Base-by-base conservation (phyloP, 495 filamentous ascomycete genomes). In the Eremomyces bilateralis region DNA sequence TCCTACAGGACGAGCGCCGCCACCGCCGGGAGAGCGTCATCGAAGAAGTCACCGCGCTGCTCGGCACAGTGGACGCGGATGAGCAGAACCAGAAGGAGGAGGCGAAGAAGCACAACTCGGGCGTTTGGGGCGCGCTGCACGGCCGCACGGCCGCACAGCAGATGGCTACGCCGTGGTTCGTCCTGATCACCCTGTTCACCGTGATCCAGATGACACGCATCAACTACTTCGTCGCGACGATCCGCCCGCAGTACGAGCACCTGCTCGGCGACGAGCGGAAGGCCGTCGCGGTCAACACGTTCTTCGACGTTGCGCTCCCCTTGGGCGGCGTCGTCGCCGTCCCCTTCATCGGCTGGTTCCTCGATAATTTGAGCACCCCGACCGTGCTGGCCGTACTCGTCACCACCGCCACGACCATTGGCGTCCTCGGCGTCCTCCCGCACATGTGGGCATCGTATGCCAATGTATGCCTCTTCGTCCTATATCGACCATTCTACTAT, bases 201-300 rank as follows among this genome's bases (percentile, higher is more conserved):
- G 64, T 88, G 16, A 53, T 91, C 15, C 81, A 88, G 53, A 93
- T 91, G 84, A 80, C 76, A 0, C 70, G 85, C 13, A 93, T 94
- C 52, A 95, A 95, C 57, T 97, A 82, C 63, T 97, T 97, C 46
- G 80, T 97, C 20, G 83, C 88, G 1, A 88, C 88, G 2, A 71
- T 97, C 40, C 70, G 75, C 15, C 61, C 71, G 4, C 88, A 97
- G 51, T 94, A 94, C 55, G 65, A 69, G 25, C 71, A 71, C 46
- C 63, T 97, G 6, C 65, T 97, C n/a, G 53, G 53, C 17, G 64
- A 63, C 5, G 54, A 56, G 33, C 46, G 50, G 0, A 60, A 62
- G 28, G 78, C 84, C 0, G 59, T 67, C 4, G 52, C 63, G 28
- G 58, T 95, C 46, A 95, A 93, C 54, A 57, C 71, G 24, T 69